A percentile compares a stretch with the other conserved stretches of the same genome.
phyloP scores from a whole-genome alignment of 75 land plant genomes.

The Isoetes taiwanensis region DNA sequence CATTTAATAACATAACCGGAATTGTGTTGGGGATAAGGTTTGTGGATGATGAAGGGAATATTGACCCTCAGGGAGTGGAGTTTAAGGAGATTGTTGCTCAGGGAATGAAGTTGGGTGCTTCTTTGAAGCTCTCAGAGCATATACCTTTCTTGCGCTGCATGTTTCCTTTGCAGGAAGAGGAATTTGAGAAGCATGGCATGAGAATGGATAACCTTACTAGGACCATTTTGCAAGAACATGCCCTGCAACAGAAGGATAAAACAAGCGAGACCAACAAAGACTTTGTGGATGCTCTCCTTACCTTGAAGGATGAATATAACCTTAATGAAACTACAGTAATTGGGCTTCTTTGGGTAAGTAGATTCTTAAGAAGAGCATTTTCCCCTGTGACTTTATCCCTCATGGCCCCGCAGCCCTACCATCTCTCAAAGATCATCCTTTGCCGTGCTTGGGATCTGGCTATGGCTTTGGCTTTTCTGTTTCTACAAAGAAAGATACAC shows the following conservation, averaged over 20 bases:
- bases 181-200: constrained; percentile 46
- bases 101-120: constrained; percentile 74
- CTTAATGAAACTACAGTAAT: constrained; percentile 89
- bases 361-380: background rate
- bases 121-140: constrained; percentile 62
- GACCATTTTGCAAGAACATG: constrained; percentile 82
- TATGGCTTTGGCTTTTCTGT: no score
- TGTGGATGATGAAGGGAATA: constrained; percentile 51
- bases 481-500: no score
- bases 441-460: no score
- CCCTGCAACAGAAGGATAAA: constrained; percentile 26
- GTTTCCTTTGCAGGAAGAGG: constrained; percentile 73
- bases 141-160: constrained; percentile 75
- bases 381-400: background rate
- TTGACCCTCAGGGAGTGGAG: constrained; percentile 74
- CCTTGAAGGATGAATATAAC: constrained; percentile 60
- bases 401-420: no score
- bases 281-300: constrained; percentile 90
- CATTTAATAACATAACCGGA: constrained; percentile 95
- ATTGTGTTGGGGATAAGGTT: constrained; percentile 89
- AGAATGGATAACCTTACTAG: constrained; percentile 57
- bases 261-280: constrained; percentile 54
- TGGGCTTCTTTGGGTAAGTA: constrained; percentile 86
- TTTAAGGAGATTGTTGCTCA: constrained; percentile 73
- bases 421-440: no score